Conservation (phyloP, 2,329 filamentous ascomycete species). For the Stagonosporopsis cucurbitacearum region DNA sequence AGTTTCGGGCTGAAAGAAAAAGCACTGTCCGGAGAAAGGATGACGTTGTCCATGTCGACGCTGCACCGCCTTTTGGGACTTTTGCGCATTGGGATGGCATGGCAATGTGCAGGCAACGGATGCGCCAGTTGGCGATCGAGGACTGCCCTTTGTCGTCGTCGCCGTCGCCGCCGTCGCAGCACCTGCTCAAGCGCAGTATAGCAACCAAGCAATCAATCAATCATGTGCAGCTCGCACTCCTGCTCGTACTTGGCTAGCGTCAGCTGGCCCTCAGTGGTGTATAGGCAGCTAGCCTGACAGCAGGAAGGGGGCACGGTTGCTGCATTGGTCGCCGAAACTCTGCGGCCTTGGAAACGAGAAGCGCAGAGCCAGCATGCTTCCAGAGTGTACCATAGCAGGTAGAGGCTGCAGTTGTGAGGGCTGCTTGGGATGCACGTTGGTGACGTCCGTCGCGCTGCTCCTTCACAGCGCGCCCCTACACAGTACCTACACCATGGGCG, state of each 20-base stretch:
- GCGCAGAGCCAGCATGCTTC: conserved; percentile 1
- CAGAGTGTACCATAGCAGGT: too few relatives aligned
- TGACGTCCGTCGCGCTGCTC: conserved; percentile 15
- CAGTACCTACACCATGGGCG: conserved; percentile 18
- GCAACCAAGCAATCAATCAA: conserved; percentile 22
- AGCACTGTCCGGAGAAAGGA: conserved; percentile 27
- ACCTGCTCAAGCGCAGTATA: conserved; percentile 31
- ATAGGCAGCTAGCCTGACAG: conserved; percentile 33
- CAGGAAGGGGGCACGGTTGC: conserved; percentile 35
- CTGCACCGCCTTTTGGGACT: conserved; percentile 10
- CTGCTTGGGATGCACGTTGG: conserved; percentile 9
- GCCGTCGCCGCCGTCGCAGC: conserved; percentile 23
- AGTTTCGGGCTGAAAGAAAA: conserved; percentile 35
- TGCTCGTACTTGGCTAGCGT: conserved; percentile 38
- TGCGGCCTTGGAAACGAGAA: conserved; percentile 33
- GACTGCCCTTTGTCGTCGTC: conserved; percentile 20
- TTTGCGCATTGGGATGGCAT: conserved; percentile 22
- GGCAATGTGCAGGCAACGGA: conserved; percentile 31
- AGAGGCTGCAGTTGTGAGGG: conserved; percentile 13
- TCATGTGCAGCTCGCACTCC: conserved; percentile 43
- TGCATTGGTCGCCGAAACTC: conserved; percentile 35
- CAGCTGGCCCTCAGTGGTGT: conserved; percentile 32
- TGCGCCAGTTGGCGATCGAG: conserved; percentile 22
- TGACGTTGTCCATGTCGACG: conserved; percentile 11
- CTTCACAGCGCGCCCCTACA: conserved; percentile 21